Percentiles rank a stretch among this genome's conserved stretches.
Evolutionary conservation across 495 filamentous ascomycete genomes (phyloP).

Genomic region (Acidiella bohemica): DNA sequence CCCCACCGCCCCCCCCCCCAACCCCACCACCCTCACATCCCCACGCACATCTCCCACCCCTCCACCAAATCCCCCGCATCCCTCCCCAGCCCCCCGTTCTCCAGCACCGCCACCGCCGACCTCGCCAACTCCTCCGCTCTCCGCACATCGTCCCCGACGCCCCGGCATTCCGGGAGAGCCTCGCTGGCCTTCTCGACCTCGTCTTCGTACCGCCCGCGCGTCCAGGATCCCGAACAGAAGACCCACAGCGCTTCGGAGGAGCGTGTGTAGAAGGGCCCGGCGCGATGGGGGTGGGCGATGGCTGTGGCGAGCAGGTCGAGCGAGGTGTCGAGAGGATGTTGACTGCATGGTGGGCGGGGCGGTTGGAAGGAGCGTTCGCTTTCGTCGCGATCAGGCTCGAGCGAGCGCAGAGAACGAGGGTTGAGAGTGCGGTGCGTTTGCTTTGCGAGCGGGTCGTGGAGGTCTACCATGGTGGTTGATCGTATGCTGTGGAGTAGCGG

Average conservation of each 20-base stretch:
- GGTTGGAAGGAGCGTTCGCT: background rate
- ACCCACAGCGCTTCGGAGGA: background rate
- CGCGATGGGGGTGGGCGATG: background rate
- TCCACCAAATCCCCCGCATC: background rate
- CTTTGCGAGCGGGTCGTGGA: no score
- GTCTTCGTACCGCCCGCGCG: background rate
- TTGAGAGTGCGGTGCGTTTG: no score
- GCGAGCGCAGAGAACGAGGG: no score
- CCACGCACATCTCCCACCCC: no score
- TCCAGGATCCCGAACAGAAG: background rate
- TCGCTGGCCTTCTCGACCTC: background rate
- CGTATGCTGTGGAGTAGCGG: no score
- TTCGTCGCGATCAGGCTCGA: background rate
- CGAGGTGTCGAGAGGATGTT: background rate
- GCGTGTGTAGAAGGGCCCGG: background rate
- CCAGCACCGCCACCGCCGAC: background rate
- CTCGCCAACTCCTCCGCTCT: background rate
- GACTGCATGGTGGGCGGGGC: background rate
- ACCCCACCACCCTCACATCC: no score
- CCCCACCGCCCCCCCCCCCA: no score
- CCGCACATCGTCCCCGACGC: background rate
- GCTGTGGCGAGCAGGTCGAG: background rate
- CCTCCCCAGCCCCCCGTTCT: background rate
- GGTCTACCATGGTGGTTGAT: no score
- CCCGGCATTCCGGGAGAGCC: background rate